Evolutionary conservation across 371 early-diverging fungal genomes (phyloP), one percentile per base, ranked within the genome.

Genomic region (Actinomucor elegans): DNA sequence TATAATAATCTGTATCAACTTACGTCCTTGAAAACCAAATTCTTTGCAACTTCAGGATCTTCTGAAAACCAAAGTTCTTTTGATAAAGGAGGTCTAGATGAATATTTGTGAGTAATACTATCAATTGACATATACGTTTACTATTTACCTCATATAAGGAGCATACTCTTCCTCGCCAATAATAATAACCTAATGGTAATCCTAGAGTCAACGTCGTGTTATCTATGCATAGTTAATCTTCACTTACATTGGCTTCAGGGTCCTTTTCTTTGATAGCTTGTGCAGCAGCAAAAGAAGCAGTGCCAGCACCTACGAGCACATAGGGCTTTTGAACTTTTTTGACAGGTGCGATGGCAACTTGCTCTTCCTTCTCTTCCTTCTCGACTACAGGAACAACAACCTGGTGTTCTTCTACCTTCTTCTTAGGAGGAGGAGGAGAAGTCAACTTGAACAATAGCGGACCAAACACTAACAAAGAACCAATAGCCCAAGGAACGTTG

Each of bases 41-140:
- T 72, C 36, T 75, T 59, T 36, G 70, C 69, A 10, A 73, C 71
- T 11, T 71, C 65, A 21, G 69, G 65, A 29, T 78, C 77, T 36
- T 78, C 81, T 50, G 79, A 78, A 67, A 82, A 79, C 91, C 91
- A 90, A 57, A 90, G 71, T 59, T 90, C 91, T 64, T 90, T 90
- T 37, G 84, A 83, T 65, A 90, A 70, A 29, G 85, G 86, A 31
- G 86, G 84, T 48, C 75, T 73, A 48, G n/a, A n/a, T n/a, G n/a
- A n/a, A n/a, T 52, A 14, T 40, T 17, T 36, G 10, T 12, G 17
- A 8, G n/a, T 11, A 31, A 32, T 46, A 5, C 26, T 1, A 32
- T 31, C 34, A 2, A 20, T 10, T 35, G 20, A 11, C 23, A 20
- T 10, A 20, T 10, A 9, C 1, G 23, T 14, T 20, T 20, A 3